phyloP scores from a whole-genome alignment of 2,329 filamentous ascomycete species.

The Fusarium devonianum region DNA sequence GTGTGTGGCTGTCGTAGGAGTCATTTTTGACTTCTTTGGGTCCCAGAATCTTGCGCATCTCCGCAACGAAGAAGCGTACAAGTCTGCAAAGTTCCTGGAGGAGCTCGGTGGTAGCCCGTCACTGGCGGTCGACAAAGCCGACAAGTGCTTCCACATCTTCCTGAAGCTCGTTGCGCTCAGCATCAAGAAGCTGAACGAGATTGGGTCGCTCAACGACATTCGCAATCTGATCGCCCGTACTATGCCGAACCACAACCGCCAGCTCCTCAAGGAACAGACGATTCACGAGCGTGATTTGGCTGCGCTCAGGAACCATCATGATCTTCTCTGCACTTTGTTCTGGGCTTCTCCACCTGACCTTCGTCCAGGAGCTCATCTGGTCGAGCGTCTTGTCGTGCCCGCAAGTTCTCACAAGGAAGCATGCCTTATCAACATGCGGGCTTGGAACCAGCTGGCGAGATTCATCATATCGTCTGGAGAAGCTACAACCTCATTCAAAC shows the following conservation, averaged over 20 bases:
- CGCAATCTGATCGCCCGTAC: slow-evolving; percentile 67
- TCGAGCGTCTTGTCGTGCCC: slow-evolving; percentile 67
- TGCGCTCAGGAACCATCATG: slow-evolving; percentile 72
- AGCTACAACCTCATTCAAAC: slow-evolving; percentile 57
- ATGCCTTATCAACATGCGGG: slow-evolving; percentile 67
- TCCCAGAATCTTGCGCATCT: slow-evolving; percentile 67
- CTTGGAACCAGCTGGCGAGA: slow-evolving; percentile 68
- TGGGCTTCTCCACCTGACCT: slow-evolving; percentile 66
- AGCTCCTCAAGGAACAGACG: slow-evolving; percentile 68
- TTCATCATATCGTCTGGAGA: slow-evolving; percentile 61
- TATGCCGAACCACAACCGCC: slow-evolving; percentile 70
- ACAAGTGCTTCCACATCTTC: slow-evolving; percentile 72
- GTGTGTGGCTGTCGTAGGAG: slow-evolving; percentile 63
- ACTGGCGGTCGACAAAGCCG: slow-evolving; percentile 59
- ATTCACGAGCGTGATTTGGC: slow-evolving; percentile 68
- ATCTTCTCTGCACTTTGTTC: slow-evolving; percentile 70
- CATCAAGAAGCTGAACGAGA: slow-evolving; percentile 58
- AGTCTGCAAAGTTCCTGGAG: slow-evolving; percentile 68
- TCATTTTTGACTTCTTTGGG: slow-evolving; percentile 73
- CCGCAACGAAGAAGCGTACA: slow-evolving; percentile 68
- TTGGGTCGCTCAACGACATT: slow-evolving; percentile 63
- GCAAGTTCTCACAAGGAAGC: slow-evolving; percentile 71
- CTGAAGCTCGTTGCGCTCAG: slow-evolving; percentile 68
- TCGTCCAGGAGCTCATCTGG: slow-evolving; percentile 60
- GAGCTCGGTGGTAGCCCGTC: slow-evolving; percentile 56